Percentiles rank a stretch among this genome's conserved stretches.
Evolutionary conservation across 2,329 filamentous ascomycete species (phyloP).

Genomic region (Monosporascus ibericus): DNA sequence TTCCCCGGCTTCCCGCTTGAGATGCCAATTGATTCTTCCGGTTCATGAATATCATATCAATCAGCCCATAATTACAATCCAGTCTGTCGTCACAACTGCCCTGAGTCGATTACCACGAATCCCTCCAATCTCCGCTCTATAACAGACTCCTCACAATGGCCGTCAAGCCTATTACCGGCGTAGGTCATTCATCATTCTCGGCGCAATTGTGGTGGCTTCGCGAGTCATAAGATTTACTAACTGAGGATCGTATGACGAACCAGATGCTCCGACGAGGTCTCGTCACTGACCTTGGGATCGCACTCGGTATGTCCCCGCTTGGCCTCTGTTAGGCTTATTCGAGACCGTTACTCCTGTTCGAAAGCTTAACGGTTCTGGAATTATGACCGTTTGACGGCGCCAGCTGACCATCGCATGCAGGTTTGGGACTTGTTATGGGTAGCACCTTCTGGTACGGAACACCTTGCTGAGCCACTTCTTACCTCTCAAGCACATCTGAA

Average conservation of each 20-base stretch:
- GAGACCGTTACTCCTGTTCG: neutral
- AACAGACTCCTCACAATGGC: conserved; percentile 39
- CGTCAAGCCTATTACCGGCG: conserved; percentile 52
- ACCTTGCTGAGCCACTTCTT: neutral
- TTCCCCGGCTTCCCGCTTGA: too few species aligned
- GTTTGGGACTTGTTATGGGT: conserved; percentile 48
- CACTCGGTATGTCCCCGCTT: conserved; percentile 41
- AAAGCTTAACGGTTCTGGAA: neutral
- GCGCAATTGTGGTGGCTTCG: conserved; percentile 11
- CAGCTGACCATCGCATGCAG: conserved; percentile 34
- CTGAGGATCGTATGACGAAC: neutral
- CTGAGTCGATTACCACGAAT: neutral
- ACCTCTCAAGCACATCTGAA: neutral
- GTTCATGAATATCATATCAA: too few species aligned
- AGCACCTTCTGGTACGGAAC: conserved; percentile 51
- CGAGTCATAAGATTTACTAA: neutral
- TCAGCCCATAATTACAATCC: too few species aligned
- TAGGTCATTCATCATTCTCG: conserved; percentile 36
- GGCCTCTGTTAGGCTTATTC: neutral
- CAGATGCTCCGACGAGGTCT: conserved; percentile 57
- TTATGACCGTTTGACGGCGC: neutral
- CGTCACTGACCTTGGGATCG: conserved; percentile 49
- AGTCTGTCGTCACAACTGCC: neutral
- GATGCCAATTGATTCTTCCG: too few species aligned
- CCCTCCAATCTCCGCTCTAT: conserved; percentile 7